A percentile compares a stretch with the other conserved stretches of the same genome.
Evolutionary conservation across 352 stramenopile species (phyloP).

Genomic region (Phytophthora pluvialis): DNA sequence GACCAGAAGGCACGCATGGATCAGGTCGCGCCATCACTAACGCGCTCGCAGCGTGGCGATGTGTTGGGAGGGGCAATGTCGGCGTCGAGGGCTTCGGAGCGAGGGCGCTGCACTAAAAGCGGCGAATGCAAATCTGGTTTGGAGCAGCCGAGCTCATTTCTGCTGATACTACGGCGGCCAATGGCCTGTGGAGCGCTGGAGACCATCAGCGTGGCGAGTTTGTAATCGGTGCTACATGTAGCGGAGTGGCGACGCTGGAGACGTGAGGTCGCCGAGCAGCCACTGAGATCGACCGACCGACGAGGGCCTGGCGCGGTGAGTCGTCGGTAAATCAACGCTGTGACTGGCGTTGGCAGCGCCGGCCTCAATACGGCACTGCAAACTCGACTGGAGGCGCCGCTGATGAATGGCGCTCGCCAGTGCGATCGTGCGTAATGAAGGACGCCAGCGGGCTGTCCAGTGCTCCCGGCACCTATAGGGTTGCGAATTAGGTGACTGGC

Average conservation of each 20-base stretch:
- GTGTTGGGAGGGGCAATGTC: too few species aligned
- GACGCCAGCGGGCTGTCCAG: conserved; percentile 6
- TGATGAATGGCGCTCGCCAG: neutral
- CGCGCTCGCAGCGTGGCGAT: neutral
- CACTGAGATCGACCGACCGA: conserved; percentile 5
- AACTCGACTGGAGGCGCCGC: neutral
- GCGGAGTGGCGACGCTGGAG: neutral
- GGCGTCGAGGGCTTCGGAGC: too few species aligned
- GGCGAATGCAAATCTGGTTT: too few species aligned
- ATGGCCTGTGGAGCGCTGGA: neutral
- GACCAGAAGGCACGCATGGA: neutral
- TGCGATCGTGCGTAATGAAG: neutral
- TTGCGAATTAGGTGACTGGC: conserved; percentile 6
- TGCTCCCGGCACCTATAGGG: neutral
- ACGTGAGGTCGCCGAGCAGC: neutral
- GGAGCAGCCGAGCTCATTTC: neutral
- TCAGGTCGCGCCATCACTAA: neutral
- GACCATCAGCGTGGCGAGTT: neutral
- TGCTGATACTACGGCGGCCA: conserved; percentile 6
- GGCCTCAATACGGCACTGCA: conserved; percentile 1
- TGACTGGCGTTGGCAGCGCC: neutral
- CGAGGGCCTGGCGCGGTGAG: conserved; percentile 1
- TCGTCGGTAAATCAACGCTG: conserved; percentile 10
- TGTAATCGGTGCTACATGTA: neutral
- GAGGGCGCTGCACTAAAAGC: too few species aligned